Evolutionary conservation across 345 rosid species (phyloP), one percentile per base, ranked within the genome.

Genomic region (Kandelia obovata): DNA sequence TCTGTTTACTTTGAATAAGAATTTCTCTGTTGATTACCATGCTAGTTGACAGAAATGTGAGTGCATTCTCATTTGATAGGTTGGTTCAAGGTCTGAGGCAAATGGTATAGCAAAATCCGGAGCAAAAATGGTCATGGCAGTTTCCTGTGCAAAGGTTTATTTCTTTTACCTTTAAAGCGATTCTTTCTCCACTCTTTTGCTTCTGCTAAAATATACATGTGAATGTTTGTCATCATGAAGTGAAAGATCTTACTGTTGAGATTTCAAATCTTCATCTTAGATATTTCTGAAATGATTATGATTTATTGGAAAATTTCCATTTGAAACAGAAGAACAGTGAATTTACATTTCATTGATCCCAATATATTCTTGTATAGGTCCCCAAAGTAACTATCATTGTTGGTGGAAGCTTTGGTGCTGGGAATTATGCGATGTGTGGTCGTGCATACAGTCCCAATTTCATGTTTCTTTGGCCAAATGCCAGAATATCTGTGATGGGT

Each of bases 121-220:
- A 72, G 98, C 97, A 15, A 94, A 94, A 84, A 86, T 91, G 97
- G 98, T 94, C 76, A 91, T 91, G 98, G 98, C 98, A 74, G 96
- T 94, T 74, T 88, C 97, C 60, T 89, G 96, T 80, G 97, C 97
- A 52, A 91, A 89, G 96, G 97, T 91, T 64, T 26, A 78, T 74
- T 53, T 37, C 26, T 25, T 46, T 1, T 28, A 19, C n/a, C 20
- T 31, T 62, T 25, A 25, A 16, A 8, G 23, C 37, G 20, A 8
- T 13, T 11, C 62, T 20, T 60, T 61, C 52, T 26, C 37, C n/a
- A 2, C 20, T 30, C 37, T 28, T n/a, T 1, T 21, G 2, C 16
- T 16, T 46, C 11, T 70, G 16, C 35, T 5, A 39, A 26, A 49
- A 7, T 47, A 21, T 19, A 15, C 59, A 25, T 56, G 26, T 25